Conservation (phyloP, 176 grass and related monocot species). For the Lolium rigidum region DNA sequence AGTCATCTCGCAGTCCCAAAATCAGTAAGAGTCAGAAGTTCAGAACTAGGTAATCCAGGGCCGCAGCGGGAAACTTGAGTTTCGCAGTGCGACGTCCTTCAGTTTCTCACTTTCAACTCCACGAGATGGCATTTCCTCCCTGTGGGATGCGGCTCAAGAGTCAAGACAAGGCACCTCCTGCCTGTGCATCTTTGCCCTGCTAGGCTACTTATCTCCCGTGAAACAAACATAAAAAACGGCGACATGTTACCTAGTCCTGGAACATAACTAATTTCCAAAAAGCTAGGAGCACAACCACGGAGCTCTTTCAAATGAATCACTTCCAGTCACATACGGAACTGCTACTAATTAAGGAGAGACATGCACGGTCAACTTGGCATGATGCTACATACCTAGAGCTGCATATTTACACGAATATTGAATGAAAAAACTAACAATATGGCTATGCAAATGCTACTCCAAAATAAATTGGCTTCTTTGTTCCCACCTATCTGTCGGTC, state of each 20-base stretch:
- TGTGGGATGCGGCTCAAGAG: no score
- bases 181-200: not conserved
- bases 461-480: not conserved
- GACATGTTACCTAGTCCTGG: not conserved
- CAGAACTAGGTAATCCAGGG: no score
- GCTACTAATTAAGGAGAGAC: not conserved
- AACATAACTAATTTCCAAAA: not conserved
- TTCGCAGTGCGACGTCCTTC: no score
- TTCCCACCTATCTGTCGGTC: not conserved
- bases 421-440: constrained; percentile 48
- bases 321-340: not conserved
- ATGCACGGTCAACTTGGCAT: constrained; percentile 1
- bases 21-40: no score
- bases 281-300: not conserved
- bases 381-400: constrained; percentile 30
- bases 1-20: no score
- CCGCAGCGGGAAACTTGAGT: no score
- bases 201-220: not conserved
- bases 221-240: not conserved
- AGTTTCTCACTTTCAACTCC: no score
- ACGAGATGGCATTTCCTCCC: no score
- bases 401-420: constrained; percentile 60
- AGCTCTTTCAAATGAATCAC: not conserved
- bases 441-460: constrained; percentile 33
- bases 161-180: no score